These are phyloP conservation scores for Gyrodon lividus DNA, from an alignment of 768 basidiomycete genomes.

Conservation along the genomic window DNA sequence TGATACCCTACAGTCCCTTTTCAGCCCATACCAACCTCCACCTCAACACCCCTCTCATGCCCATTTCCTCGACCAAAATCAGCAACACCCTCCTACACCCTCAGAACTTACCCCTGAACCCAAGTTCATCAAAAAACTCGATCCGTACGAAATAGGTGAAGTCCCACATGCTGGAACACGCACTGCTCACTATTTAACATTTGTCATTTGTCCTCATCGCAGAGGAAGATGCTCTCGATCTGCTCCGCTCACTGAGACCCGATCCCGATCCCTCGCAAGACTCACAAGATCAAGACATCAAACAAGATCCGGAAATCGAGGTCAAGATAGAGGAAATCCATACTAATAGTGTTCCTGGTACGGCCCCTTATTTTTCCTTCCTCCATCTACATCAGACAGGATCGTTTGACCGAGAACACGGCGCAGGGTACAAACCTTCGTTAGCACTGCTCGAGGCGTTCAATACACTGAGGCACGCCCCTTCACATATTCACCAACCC, in stretches of 20 bases:
- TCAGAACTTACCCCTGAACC: background rate
- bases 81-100: background rate
- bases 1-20: conserved; percentile 12
- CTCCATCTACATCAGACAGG: background rate
- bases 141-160: conserved; percentile 30
- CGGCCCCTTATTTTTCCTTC: background rate
- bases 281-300: conserved; percentile 1
- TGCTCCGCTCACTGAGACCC: conserved; percentile 9
- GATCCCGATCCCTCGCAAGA: conserved; percentile 3
- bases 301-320: conserved; percentile 5
- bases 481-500: background rate
- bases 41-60: conserved; percentile 19
- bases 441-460: conserved; percentile 15
- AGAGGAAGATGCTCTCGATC: conserved; percentile 26
- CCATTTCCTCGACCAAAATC: conserved; percentile 3
- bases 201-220: background rate
- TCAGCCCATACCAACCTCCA: conserved; percentile 28
- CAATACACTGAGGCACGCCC: background rate
- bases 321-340: conserved; percentile 8
- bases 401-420: background rate
- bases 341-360: background rate
- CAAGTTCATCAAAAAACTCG: conserved; percentile 27
- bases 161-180: background rate
- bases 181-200: background rate
- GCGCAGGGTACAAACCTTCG: conserved; percentile 14